Base-by-base conservation (phyloP, 768 basidiomycete species). In the Podaxis mareebaensis region DNA sequence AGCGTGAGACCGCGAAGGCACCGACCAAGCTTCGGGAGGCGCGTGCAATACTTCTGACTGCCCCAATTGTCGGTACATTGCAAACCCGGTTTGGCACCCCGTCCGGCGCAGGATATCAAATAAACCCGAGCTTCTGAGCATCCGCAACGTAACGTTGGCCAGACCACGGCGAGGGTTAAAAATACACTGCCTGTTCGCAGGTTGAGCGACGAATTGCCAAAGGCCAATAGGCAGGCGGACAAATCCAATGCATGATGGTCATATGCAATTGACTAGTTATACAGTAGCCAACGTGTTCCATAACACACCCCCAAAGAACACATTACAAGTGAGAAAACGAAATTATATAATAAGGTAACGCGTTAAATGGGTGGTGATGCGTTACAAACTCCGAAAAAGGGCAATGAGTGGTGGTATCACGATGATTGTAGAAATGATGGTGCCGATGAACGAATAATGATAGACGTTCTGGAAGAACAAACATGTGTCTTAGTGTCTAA, bases 21-120 rank as follows among this genome's bases (percentile, higher is more conserved):
- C 15, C 64, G 61, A 40, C 67, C 8, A 69, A 15, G 69, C 63
- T 30, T 65, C 60, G 4, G 65, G 59, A 13, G 68, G 56, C 0
- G 65, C 26, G 1, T 17, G 13, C 5, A 69, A 38, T 5, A 40
- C 44, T 11, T 54, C 17, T 20, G 22, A 36, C 1, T 30, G 53
- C 12, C 38, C 53, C 15, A 17, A 44, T 15, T 15, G 3, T n/a
- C 0, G 42, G 15, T 8, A 55, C 33, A 33, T 33, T 33, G 33
- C 33, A 33, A 2, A 33, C 10, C 33, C 33, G 8, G 8, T 10
- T 10, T 33, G 33, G 8, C 33, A 33, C 33, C 1, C 33, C 33
- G 33, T 33, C 8, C 8, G 8, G 33, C 10, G 10, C 33, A 33
- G 33, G 33, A 3, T 0, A 33, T 33, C 33, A 33, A 33, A 10